phyloP scores from a whole-genome alignment of 176 grass and related monocot genomes.

The Carex myosuroides region DNA sequence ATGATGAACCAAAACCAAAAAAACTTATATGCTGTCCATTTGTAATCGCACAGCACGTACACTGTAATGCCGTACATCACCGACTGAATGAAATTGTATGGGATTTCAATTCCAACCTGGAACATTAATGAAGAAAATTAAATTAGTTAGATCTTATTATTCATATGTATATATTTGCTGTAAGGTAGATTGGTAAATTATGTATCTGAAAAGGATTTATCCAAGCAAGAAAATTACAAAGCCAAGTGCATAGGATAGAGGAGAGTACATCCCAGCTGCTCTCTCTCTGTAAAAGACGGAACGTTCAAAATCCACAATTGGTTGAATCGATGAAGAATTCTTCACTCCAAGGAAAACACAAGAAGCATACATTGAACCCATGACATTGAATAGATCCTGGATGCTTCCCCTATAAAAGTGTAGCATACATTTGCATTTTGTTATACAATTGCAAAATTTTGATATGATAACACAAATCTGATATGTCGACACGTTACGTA shows the following conservation, averaged over 20 bases:
- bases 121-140: background rate
- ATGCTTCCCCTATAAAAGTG: constrained; percentile 39
- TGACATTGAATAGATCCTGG: constrained; percentile 79
- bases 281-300: constrained; percentile 79
- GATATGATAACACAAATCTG: background rate
- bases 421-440: background rate
- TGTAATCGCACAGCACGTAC: constrained; percentile 70
- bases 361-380: constrained; percentile 83
- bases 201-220: background rate
- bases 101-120: constrained; percentile 71
- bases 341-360: constrained; percentile 71
- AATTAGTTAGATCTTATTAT: background rate
- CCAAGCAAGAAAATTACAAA: constrained; percentile 35
- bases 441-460: background rate
- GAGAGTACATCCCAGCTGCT: constrained; percentile 78
- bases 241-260: constrained; percentile 75
- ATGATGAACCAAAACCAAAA: constrained; percentile 59
- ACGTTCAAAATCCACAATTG: constrained; percentile 67
- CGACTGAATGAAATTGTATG: constrained; percentile 61
- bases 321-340: constrained; percentile 56
- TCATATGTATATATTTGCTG: background rate
- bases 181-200: background rate
- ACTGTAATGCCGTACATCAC: constrained; percentile 64
- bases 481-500: constrained; percentile 25
- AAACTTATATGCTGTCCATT: constrained; percentile 74